Conservation (phyloP, 1,139 yeast genomes). For the Geotrichum klebahnii region DNA sequence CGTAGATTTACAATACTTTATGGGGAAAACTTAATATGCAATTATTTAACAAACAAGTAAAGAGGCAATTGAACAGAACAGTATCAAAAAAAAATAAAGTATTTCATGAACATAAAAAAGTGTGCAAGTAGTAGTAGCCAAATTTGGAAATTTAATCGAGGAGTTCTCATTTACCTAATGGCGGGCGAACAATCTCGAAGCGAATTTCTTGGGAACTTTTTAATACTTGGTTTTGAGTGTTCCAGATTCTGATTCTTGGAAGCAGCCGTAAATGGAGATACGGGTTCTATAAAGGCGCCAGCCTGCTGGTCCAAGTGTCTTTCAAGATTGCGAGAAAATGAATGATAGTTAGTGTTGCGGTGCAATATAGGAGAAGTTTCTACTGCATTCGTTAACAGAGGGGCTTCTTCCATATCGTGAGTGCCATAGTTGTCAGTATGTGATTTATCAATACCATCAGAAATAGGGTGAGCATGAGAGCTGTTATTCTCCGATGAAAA, state of each 20-base stretch:
- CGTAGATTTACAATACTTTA: not conserved
- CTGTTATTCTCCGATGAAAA: not conserved
- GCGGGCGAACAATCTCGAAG: not conserved
- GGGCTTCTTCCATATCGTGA: not conserved
- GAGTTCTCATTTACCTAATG: not conserved
- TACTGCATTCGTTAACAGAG: not conserved
- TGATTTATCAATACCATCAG: not conserved
- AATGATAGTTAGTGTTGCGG: conserved; percentile 13
- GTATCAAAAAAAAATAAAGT: not conserved
- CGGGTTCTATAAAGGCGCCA: conserved; percentile 11
- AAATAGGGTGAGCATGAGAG: not conserved
- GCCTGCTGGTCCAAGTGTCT: conserved; percentile 6
- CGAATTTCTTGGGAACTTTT: not conserved
- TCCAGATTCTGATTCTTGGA: conserved; percentile 9
- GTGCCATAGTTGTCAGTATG: not conserved
- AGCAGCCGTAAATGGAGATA: conserved; percentile 21
- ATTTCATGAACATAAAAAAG: not conserved
- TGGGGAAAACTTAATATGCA: not conserved
- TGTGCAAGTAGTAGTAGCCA: no score
- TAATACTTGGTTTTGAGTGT: not conserved
- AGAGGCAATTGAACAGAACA: not conserved
- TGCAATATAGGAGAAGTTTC: conserved; percentile 7
- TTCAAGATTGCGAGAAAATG: conserved; percentile 8
- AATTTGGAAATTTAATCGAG: no score
- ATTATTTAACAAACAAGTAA: not conserved